Percentiles rank a stretch among this genome's conserved stretches.
Evolutionary conservation across 371 early-diverging fungal genomes (phyloP).

Genomic region (Fennellomyces sp.): DNA sequence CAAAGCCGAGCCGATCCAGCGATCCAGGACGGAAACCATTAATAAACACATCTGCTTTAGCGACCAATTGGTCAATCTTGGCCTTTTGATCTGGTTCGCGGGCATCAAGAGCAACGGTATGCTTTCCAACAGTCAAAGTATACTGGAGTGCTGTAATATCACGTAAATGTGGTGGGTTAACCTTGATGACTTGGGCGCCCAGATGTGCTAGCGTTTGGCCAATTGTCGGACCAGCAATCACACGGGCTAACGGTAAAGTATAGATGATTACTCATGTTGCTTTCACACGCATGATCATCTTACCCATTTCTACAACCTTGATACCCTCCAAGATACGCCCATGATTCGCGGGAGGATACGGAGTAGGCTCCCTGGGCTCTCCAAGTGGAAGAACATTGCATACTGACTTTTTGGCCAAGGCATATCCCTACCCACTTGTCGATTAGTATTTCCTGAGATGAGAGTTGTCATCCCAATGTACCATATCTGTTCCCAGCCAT

Average conservation of each 20-base stretch:
- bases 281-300: not conserved
- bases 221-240: conserved; percentile 12
- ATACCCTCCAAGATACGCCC: conserved; percentile 11
- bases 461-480: not conserved
- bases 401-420: not conserved
- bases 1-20: conserved; percentile 17
- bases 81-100: conserved; percentile 9
- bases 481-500: conserved; percentile 16
- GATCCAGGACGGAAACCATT: conserved; percentile 18
- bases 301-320: conserved; percentile 15
- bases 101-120: conserved; percentile 14
- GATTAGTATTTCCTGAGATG: not conserved
- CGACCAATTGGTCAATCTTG: conserved; percentile 9
- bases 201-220: conserved; percentile 19
- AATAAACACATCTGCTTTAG: conserved; percentile 22
- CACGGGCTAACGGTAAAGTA: not conserved
- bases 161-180: conserved; percentile 18
- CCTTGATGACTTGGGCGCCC: conserved; percentile 22
- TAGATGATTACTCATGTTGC: not conserved
- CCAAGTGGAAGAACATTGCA: not conserved
- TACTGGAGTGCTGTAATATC: conserved; percentile 12
- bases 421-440: not conserved
- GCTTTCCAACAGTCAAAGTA: conserved; percentile 14
- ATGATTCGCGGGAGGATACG: not conserved
- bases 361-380: not conserved